Conservation (phyloP, 208 protist species). For the Crithidia mellificae region DNA sequence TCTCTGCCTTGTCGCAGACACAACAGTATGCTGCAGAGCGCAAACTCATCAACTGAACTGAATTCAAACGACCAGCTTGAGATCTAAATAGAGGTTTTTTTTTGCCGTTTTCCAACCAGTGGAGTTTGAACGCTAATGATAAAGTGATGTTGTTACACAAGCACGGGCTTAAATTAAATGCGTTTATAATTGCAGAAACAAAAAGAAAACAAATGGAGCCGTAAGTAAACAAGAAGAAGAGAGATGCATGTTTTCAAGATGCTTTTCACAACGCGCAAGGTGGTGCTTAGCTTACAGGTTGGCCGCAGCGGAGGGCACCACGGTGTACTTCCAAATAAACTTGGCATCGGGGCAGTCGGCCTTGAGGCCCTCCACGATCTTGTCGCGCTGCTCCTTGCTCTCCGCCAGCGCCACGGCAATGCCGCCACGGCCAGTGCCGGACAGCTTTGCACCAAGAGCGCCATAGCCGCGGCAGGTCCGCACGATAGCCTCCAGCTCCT, state of each 20-base stretch:
- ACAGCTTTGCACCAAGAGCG: constrained; percentile 80
- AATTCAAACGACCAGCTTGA: too few species aligned
- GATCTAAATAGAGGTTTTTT: too few species aligned
- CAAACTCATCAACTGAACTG: too few species aligned
- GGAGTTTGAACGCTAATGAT: too few species aligned
- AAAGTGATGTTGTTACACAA: too few species aligned
- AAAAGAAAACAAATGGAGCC: background rate
- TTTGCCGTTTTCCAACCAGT: too few species aligned
- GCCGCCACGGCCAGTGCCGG: constrained; percentile 79
- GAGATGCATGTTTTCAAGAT: too few species aligned
- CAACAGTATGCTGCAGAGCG: too few species aligned
- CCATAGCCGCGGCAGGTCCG: constrained; percentile 38
- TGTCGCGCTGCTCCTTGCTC: constrained; percentile 35
- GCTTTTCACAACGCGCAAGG: too few species aligned
- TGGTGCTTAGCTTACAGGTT: constrained; percentile 9
- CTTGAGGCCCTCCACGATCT: constrained; percentile 44
- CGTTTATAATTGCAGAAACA: too few species aligned
- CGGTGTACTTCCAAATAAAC: constrained; percentile 78
- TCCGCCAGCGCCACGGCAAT: constrained; percentile 65
- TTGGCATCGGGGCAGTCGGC: constrained; percentile 52
- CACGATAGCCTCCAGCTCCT: constrained; percentile 76
- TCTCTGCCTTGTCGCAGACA: too few species aligned
- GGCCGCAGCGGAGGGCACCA: constrained; percentile 23
- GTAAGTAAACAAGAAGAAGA: background rate
- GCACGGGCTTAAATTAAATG: too few species aligned